phyloP scores from a whole-genome alignment of 1,284 basidiomycete genomes.

The Boletus mariae region DNA sequence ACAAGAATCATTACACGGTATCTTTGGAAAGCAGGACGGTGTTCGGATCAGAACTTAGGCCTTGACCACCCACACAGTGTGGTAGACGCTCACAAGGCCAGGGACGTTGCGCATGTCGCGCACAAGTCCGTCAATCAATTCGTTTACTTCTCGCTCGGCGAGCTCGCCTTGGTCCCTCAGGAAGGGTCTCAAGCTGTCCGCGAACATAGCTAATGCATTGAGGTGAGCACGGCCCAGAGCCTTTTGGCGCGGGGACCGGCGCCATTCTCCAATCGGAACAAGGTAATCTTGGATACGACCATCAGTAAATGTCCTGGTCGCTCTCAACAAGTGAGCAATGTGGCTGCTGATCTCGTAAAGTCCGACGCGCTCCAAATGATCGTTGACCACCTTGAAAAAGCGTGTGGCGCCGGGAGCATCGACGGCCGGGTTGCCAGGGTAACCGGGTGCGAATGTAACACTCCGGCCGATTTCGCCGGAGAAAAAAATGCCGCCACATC shows the following conservation, averaged over 20 bases:
- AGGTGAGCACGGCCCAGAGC: constrained; percentile 40
- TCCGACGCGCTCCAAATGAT: constrained; percentile 34
- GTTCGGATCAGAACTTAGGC: constrained; percentile 9
- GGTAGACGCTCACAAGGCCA: constrained; percentile 42
- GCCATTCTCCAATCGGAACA: constrained; percentile 53
- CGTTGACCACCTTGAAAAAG: constrained; percentile 45
- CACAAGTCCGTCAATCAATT: constrained; percentile 38
- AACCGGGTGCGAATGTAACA: constrained; percentile 39
- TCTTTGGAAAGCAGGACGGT: not conserved
- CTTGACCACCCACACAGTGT: constrained; percentile 36
- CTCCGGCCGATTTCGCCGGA: constrained; percentile 55
- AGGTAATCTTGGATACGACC: constrained; percentile 32
- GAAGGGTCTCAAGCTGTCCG: constrained; percentile 39
- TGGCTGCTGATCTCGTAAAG: constrained; percentile 35
- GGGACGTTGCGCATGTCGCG: constrained; percentile 39
- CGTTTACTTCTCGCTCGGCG: constrained; percentile 34
- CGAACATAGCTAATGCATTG: constrained; percentile 33
- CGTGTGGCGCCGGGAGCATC: constrained; percentile 39
- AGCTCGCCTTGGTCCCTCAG: constrained; percentile 37
- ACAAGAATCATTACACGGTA: not conserved
- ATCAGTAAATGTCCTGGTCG: constrained; percentile 38
- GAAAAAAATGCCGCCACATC: constrained; percentile 61
- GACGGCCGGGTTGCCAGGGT: constrained; percentile 33
- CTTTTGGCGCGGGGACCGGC: constrained; percentile 27
- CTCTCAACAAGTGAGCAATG: constrained; percentile 37